Evolutionary conservation across 129 eudicot genomes (phyloP).

Genomic region (Sambucus nigra): DNA sequence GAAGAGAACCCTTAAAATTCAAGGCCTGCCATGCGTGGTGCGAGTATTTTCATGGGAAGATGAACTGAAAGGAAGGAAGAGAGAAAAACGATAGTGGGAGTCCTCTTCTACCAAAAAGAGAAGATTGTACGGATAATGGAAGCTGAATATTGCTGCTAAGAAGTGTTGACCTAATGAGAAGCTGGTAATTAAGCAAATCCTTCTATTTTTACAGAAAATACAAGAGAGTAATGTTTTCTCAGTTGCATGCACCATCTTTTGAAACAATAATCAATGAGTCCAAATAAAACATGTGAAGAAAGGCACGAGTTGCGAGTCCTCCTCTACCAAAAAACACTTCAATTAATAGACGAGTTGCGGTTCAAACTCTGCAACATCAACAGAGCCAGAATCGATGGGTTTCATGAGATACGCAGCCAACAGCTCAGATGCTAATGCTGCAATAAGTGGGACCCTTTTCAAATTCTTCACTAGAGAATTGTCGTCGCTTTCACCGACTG

Average conservation of each 20-base stretch:
- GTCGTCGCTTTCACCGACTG: constrained; percentile 63
- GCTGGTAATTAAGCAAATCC: too few species aligned
- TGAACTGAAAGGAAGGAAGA: too few species aligned
- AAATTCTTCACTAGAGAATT: constrained; percentile 76
- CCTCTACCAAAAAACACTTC: background rate
- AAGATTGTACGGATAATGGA: too few species aligned
- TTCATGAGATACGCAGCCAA: constrained; percentile 93
- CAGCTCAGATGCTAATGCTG: constrained; percentile 79
- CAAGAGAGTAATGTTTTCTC: constrained; percentile 7
- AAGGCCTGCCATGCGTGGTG: too few species aligned
- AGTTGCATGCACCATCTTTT: constrained; percentile 1
- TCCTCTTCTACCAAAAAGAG: too few species aligned
- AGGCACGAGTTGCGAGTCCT: background rate
- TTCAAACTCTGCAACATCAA: constrained; percentile 79
- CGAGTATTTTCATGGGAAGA: too few species aligned
- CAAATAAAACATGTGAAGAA: constrained; percentile 9
- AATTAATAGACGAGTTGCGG: constrained; percentile 74
- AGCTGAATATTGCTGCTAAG: too few species aligned
- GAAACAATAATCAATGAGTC: constrained; percentile 14
- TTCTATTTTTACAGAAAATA: background rate
- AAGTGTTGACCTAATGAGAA: too few species aligned
- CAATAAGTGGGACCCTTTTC: constrained; percentile 81
- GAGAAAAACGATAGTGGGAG: too few species aligned
- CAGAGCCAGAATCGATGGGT: constrained; percentile 92
- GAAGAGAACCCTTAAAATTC: too few species aligned